phyloP scores from a whole-genome alignment of 352 stramenopile species.

The Aphanomyces astaci region DNA sequence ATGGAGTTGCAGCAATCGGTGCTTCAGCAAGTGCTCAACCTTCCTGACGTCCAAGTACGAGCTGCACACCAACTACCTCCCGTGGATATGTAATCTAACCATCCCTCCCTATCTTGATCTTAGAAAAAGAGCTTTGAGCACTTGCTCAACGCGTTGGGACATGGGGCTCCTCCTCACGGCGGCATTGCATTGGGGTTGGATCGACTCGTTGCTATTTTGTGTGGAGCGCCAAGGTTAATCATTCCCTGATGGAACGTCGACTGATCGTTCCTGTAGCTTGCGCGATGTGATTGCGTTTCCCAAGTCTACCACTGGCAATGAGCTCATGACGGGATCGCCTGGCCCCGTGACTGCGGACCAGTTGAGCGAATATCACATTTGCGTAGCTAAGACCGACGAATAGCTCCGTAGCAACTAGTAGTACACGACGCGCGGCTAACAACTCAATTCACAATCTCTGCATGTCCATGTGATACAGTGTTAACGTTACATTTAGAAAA shows the following conservation, averaged over 20 bases:
- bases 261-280: slow-evolving; percentile 30
- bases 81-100: background rate
- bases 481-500: too few species aligned
- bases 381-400: slow-evolving; percentile 27
- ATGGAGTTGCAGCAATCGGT: slow-evolving; percentile 60
- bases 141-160: slow-evolving; percentile 63
- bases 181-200: slow-evolving; percentile 83
- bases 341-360: slow-evolving; percentile 54
- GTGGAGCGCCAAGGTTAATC: slow-evolving; percentile 40
- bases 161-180: slow-evolving; percentile 73
- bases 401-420: too few species aligned
- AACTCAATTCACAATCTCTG: too few species aligned
- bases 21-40: slow-evolving; percentile 68
- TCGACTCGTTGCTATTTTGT: slow-evolving; percentile 76
- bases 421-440: too few species aligned
- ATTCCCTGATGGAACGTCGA: background rate
- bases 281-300: slow-evolving; percentile 88
- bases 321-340: slow-evolving; percentile 79
- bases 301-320: slow-evolving; percentile 81
- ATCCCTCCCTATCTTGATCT: background rate
- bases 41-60: slow-evolving; percentile 47
- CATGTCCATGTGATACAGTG: too few species aligned
- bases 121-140: slow-evolving; percentile 70
- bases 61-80: background rate
- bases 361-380: slow-evolving; percentile 72